A percentile compares a stretch with the other conserved stretches of the same genome.
Conservation (phyloP, 257 asterid genomes). For the Solanum chilense region DNA sequence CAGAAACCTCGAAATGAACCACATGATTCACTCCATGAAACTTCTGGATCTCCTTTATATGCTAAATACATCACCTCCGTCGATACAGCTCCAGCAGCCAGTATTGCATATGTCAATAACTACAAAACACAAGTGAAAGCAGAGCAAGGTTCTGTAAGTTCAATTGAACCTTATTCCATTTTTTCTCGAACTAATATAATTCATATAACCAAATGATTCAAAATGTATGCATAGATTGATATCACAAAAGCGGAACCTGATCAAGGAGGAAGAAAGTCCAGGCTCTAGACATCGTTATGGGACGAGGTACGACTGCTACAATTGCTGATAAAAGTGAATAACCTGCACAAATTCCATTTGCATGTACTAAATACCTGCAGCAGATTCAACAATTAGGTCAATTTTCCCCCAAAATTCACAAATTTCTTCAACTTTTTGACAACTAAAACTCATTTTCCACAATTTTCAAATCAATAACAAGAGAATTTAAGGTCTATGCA, state of each 20-base stretch:
- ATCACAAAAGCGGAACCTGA: conserved; percentile 35
- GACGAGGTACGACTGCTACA: conserved; percentile 59
- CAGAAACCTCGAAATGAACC: conserved; percentile 64
- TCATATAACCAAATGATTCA: neutral
- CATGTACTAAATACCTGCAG: conserved; percentile 68
- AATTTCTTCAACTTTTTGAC: neutral
- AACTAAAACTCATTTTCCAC: neutral
- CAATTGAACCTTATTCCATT: neutral
- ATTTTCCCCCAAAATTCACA: neutral
- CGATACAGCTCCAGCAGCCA: conserved; percentile 64
- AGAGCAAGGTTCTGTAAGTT: neutral
- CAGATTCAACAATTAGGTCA: neutral
- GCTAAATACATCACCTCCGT: conserved; percentile 75
- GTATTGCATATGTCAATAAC: conserved; percentile 60
- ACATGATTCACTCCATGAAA: conserved; percentile 66
- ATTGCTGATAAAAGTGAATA: conserved; percentile 83
- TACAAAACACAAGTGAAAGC: conserved; percentile 1
- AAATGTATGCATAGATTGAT: neutral
- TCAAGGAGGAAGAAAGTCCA: conserved; percentile 87
- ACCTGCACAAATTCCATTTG: conserved; percentile 90
- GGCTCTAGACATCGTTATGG: conserved; percentile 59
- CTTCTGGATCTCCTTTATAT: conserved; percentile 54
- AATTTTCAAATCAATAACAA: neutral
- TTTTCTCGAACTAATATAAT: neutral
- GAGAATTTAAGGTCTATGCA: neutral